Evolutionary conservation across 2,329 filamentous ascomycete species (phyloP), one percentile per base, ranked within the genome.

Genomic region (Stagonosporopsis tanaceti): DNA sequence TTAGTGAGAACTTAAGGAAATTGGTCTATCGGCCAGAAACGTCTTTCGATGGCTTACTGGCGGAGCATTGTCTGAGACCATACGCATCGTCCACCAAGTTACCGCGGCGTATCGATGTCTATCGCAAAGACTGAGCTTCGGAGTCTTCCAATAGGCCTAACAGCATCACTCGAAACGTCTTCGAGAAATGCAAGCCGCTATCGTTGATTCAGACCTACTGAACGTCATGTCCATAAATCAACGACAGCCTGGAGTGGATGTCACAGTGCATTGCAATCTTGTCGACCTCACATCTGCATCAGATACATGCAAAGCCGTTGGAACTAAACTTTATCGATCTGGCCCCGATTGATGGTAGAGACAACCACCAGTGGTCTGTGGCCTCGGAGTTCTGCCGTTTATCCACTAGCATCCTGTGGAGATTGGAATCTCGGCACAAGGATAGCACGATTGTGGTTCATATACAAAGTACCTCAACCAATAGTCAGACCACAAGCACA

Each of bases 21-120:
- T 47, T 76, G 38, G 59, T 67, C 34, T 67, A 66, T 50, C 72
- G 72, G 14, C 74, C 74, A 54, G 74, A 76, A 59, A 74, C 68
- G 32, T 75, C 68, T 8, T 75, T 75, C 55, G 62, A 69, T 39
- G 50, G 59, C 3, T 61, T 76, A 38, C 59, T 76, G 57, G 59
- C 61, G 55, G 51, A 70, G 25, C 60, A 69, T 50, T 67, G 68
- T 25, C 53, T 76, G 28, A 48, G 50, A 52, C 66, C 72, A 39
- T 68, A 60, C 57, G 66, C 63, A 46, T 70, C 70, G 42, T 74
- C 72, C 25, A 61, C 67, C 47, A 67, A 58, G 34, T 60, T 76
- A 42, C 70, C 71, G 37, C 73, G 73, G 20, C 69, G 63, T 42
- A 73, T 76, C 60, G 67, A 60, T 58, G 63, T 76, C 17, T 75